phyloP scores from a whole-genome alignment of 768 basidiomycete species.

The Paxillus ammoniavirescens region DNA sequence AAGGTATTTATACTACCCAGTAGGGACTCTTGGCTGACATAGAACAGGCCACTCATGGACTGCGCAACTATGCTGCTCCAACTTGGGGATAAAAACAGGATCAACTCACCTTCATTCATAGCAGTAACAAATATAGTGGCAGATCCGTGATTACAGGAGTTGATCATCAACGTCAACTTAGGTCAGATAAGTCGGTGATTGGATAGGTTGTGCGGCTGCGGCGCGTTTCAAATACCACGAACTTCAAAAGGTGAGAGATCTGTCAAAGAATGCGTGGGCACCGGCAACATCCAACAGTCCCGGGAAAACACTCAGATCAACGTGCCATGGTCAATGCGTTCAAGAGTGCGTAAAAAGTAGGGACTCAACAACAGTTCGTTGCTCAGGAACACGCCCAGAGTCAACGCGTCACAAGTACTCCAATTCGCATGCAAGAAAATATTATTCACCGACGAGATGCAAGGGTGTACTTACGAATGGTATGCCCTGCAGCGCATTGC shows the following conservation, averaged over 20 bases:
- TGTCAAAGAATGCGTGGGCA: neutral
- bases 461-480: constrained; percentile 58
- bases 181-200: neutral
- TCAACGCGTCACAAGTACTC: neutral
- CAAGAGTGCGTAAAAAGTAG: constrained; percentile 8
- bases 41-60: no score
- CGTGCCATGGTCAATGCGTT: constrained; percentile 21
- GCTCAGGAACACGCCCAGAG: neutral
- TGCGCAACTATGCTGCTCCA: neutral
- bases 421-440: constrained; percentile 22
- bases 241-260: neutral
- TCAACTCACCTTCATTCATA: neutral
- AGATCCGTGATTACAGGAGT: neutral
- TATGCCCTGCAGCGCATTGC: constrained; percentile 14
- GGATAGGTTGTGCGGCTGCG: neutral
- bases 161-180: neutral
- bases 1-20: neutral
- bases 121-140: neutral
- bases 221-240: no score
- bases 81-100: neutral
- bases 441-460: constrained; percentile 43
- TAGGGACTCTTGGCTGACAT: neutral
- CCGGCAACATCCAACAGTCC: neutral
- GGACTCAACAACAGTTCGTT: constrained; percentile 22
- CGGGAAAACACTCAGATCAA: constrained; percentile 18